Conservation (phyloP, 192 early-diverging fungal species). For the Coemansia asiatica region DNA sequence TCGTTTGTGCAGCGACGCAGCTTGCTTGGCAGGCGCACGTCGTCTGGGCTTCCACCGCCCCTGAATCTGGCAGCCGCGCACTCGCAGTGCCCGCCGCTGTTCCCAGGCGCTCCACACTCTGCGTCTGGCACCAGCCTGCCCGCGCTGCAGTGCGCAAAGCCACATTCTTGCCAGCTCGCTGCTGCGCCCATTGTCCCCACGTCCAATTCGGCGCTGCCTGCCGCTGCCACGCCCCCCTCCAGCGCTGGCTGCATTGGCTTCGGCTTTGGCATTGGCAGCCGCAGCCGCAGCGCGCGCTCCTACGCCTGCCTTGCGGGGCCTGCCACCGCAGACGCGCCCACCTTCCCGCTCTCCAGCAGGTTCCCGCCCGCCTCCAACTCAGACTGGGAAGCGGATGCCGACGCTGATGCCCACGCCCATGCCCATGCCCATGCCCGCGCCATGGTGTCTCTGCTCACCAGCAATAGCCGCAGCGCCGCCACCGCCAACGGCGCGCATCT, state of each 20-base stretch:
- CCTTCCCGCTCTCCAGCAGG: not conserved
- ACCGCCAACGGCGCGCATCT: slow-evolving; percentile 44
- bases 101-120: slow-evolving; percentile 34
- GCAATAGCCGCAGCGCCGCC: slow-evolving; percentile 44
- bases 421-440: no score
- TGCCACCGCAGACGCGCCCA: not conserved
- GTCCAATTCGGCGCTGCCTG: slow-evolving; percentile 26
- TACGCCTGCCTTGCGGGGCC: not conserved
- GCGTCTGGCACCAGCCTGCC: slow-evolving; percentile 25
- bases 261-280: no score
- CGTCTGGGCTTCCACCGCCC: slow-evolving; percentile 43
- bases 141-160: slow-evolving; percentile 25
- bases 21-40: slow-evolving; percentile 46
- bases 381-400: slow-evolving; percentile 2
- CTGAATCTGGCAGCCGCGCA: slow-evolving; percentile 46
- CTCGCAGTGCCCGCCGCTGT: slow-evolving; percentile 34
- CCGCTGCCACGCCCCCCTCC: slow-evolving; percentile 10
- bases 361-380: not conserved
- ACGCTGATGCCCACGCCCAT: no score
- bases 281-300: not conserved
- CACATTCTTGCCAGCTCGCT: slow-evolving; percentile 17
- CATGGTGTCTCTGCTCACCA: slow-evolving; percentile 38
- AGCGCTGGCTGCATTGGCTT: slow-evolving; percentile 2
- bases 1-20: slow-evolving; percentile 44
- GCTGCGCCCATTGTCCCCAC: slow-evolving; percentile 28